phyloP scores from a whole-genome alignment of 1,284 basidiomycete species.

The Vanrija sp. region DNA sequence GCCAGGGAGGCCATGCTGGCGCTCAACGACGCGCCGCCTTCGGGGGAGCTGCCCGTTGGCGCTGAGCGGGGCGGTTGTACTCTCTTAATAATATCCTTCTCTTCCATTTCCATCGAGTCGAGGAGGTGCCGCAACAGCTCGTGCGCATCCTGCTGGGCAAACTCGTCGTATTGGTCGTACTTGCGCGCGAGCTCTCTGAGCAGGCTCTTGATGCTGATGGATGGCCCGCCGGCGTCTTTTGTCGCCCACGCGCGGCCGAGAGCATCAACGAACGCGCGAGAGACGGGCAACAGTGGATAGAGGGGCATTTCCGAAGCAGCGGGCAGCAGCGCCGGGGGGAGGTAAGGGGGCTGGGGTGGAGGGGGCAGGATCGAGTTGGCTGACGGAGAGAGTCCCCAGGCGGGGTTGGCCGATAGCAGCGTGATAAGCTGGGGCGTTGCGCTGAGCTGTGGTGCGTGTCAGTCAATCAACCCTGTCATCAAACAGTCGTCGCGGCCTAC shows the following conservation, averaged over 20 bases:
- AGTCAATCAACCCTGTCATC: not conserved
- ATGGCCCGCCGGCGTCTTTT: constrained; percentile 42
- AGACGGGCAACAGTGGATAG: constrained; percentile 41
- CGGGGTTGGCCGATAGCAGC: constrained; percentile 27
- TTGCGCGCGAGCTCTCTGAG: constrained; percentile 70
- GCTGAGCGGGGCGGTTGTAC: not conserved
- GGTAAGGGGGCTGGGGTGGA: constrained; percentile 22
- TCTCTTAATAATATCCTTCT: constrained; percentile 67
- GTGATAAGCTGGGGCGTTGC: constrained; percentile 37
- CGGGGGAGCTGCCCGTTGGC: too few relatives aligned
- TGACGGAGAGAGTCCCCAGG: constrained; percentile 19
- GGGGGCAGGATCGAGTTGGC: constrained; percentile 25
- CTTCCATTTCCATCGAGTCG: constrained; percentile 93
- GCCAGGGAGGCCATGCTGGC: too few relatives aligned
- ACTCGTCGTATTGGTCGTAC: constrained; percentile 86
- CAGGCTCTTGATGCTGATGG: constrained; percentile 54
- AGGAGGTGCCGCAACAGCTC: constrained; percentile 84
- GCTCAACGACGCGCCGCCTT: too few relatives aligned
- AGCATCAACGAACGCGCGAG: constrained; percentile 37
- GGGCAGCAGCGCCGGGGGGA: constrained; percentile 40
- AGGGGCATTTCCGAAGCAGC: constrained; percentile 43
- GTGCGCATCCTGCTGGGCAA: constrained; percentile 83
- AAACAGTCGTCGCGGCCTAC: constrained; percentile 25
- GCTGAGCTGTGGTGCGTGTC: constrained; percentile 22
- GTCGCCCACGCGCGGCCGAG: constrained; percentile 43